A percentile compares a stretch with the other conserved stretches of the same genome.
These are phyloP conservation scores for Clathrus columnatus DNA, from an alignment of 768 basidiomycete genomes.

Conservation along the genomic window DNA sequence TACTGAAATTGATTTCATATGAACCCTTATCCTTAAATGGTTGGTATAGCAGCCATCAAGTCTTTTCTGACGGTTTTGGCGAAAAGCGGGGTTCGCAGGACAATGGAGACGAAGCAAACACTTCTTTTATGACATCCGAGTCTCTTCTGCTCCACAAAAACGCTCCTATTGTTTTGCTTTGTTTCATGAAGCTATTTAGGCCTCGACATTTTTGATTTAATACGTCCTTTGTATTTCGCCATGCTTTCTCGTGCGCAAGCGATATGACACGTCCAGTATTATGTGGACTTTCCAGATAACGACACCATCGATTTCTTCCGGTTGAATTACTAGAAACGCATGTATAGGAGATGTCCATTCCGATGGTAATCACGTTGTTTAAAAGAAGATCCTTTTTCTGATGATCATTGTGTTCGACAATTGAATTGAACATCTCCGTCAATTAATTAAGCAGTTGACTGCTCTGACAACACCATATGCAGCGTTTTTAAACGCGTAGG, in stretches of 20 bases:
- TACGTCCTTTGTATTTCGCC: neutral
- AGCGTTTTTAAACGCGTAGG: too few relatives aligned
- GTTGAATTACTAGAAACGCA: neutral
- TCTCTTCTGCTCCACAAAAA: too few relatives aligned
- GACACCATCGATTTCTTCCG: neutral
- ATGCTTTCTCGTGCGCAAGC: neutral
- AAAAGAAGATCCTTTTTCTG: neutral
- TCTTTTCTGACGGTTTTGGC: neutral
- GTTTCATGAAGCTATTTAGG: too few relatives aligned
- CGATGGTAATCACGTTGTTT: neutral
- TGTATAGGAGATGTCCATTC: neutral
- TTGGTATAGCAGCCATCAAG: neutral
- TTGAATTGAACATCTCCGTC: neutral
- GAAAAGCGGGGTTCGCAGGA: neutral
- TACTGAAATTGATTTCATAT: conserved; percentile 73
- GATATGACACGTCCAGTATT: neutral
- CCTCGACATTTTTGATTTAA: neutral
- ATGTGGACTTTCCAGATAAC: neutral
- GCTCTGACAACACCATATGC: neutral
- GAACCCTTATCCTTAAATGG: too few relatives aligned
- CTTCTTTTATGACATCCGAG: too few relatives aligned
- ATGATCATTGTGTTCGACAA: neutral
- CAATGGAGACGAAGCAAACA: neutral
- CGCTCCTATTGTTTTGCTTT: too few relatives aligned
- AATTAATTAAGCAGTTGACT: neutral